Evolutionary conservation across 169 alveolate species (phyloP).

Genomic region (Cryptosporidium parvum): DNA sequence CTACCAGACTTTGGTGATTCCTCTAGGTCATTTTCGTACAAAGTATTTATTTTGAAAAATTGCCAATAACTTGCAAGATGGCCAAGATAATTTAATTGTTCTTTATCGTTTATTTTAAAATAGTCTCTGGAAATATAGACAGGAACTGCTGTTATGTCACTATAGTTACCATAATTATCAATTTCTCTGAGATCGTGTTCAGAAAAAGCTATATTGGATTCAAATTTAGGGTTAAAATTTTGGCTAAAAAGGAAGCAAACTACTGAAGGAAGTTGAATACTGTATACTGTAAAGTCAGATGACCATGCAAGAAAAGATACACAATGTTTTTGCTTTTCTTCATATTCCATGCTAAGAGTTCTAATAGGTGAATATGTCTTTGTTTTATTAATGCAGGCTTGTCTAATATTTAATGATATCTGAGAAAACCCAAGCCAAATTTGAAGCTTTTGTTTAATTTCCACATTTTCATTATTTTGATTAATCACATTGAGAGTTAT

Average conservation of each 20-base stretch:
- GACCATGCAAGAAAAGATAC: constrained; percentile 70
- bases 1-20: not conserved
- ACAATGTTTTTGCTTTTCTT: constrained; percentile 15
- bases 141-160: constrained; percentile 23
- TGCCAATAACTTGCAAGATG: constrained; percentile 74
- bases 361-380: constrained; percentile 19
- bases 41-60: constrained; percentile 34
- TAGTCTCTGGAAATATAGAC: constrained; percentile 10
- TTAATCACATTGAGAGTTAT: constrained; percentile 1
- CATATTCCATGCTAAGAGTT: not conserved
- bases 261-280: constrained; percentile 38
- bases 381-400: not conserved
- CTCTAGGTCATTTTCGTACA: not conserved
- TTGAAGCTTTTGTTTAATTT: constrained; percentile 29
- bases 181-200: constrained; percentile 28
- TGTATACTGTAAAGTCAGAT: constrained; percentile 65
- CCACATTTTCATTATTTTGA: not conserved
- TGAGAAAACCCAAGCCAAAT: constrained; percentile 72
- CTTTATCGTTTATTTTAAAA: not conserved
- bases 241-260: constrained; percentile 35
- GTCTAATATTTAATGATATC: not conserved
- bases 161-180: constrained; percentile 40
- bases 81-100: constrained; percentile 15
- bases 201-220: constrained; percentile 17
- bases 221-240: constrained; percentile 27